Evolutionary conservation across 2,329 filamentous ascomycete species (phyloP).

Genomic region (Neoarthrinium moseri): DNA sequence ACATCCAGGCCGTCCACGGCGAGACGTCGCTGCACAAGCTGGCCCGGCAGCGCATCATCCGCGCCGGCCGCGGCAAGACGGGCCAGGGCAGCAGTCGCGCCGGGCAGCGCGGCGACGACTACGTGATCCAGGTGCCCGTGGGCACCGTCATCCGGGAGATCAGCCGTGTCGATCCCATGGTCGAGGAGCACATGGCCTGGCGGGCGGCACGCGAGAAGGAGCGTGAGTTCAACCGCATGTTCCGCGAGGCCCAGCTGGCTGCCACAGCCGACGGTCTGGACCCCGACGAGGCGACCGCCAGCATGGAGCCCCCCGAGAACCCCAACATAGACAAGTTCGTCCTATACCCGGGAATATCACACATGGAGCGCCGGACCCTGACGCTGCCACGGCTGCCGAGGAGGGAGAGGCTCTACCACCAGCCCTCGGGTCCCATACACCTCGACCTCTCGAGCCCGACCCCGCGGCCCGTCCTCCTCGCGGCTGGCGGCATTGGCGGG

Average conservation of each 20-base stretch:
- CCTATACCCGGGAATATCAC: slow-evolving; percentile 75
- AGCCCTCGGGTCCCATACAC: slow-evolving; percentile 71
- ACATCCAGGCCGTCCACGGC: slow-evolving; percentile 88
- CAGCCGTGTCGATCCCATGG: slow-evolving; percentile 72
- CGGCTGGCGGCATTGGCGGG: slow-evolving; percentile 84
- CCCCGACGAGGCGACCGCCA: slow-evolving; percentile 26
- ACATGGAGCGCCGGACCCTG: slow-evolving; percentile 62
- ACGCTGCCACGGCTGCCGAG: slow-evolving; percentile 50
- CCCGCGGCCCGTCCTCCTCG: slow-evolving; percentile 78
- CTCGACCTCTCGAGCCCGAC: slow-evolving; percentile 76
- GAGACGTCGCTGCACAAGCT: slow-evolving; percentile 94
- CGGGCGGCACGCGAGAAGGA: slow-evolving; percentile 38
- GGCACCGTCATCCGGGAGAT: slow-evolving; percentile 89
- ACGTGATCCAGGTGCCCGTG: slow-evolving; percentile 86
- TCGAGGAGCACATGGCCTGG: slow-evolving; percentile 51
- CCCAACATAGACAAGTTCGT: slow-evolving; percentile 72
- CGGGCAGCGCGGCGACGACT: slow-evolving; percentile 80
- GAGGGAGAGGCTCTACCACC: slow-evolving; percentile 56
- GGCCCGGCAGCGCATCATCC: slow-evolving; percentile 70
- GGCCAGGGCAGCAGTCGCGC: slow-evolving; percentile 72
- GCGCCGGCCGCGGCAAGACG: slow-evolving; percentile 73
- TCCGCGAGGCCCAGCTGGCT: slow-evolving; percentile 30
- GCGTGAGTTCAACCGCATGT: slow-evolving; percentile 27
- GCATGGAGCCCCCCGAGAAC: slow-evolving; percentile 31
- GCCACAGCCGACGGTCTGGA: slow-evolving; percentile 41